Conservation (phyloP, 2,329 filamentous ascomycete species). For the Myriosclerotinia scirpicola region DNA sequence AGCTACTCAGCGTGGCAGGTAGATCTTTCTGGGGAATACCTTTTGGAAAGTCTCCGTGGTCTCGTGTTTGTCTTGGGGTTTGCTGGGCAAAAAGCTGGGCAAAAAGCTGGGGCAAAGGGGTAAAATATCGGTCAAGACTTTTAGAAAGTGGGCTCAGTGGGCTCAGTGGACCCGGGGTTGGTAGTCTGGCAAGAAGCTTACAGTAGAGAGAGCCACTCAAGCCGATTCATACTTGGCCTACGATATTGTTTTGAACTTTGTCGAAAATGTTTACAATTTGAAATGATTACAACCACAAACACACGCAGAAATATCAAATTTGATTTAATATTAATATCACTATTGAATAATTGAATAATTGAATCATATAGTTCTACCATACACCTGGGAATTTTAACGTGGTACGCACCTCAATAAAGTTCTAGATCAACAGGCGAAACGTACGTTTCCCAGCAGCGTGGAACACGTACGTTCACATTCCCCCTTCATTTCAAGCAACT, state of each 20-base stretch:
- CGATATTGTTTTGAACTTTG: too few relatives aligned
- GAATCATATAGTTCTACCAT: not conserved
- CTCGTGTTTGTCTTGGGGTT: not conserved
- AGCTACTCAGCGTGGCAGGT: too few relatives aligned
- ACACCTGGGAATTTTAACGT: slow-evolving; percentile 3
- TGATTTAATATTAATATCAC: too few relatives aligned
- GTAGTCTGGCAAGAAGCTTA: not conserved
- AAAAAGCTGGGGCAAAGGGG: slow-evolving; percentile 13
- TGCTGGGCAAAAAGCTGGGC: not conserved
- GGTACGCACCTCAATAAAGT: not conserved
- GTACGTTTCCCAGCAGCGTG: not conserved
- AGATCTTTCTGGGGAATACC: not conserved
- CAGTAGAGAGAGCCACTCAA: not conserved
- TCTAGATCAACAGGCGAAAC: not conserved
- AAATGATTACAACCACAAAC: not conserved
- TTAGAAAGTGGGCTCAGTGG: not conserved
- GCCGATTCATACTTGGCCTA: too few relatives aligned
- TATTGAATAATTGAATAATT: too few relatives aligned
- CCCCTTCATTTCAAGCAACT: slow-evolving; percentile 18
- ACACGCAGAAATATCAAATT: too few relatives aligned
- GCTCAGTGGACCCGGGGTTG: not conserved
- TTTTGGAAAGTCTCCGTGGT: not conserved
- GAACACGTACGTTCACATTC: not conserved
- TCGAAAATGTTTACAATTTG: too few relatives aligned
- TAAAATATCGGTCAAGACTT: not conserved